Base-by-base conservation (phyloP, 164 flowering plant species). In the Piper betle region DNA sequence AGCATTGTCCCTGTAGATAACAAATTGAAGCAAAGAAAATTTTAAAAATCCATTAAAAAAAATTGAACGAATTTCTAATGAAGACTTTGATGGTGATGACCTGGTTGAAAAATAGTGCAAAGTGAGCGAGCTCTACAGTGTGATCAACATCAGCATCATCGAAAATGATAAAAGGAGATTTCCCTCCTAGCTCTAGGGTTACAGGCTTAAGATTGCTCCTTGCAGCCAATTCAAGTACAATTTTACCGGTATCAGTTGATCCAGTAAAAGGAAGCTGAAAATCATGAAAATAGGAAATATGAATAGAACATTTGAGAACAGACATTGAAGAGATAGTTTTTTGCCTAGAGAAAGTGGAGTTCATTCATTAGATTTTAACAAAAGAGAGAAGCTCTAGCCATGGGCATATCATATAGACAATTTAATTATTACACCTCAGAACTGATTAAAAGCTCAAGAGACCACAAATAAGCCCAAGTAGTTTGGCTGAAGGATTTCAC, bases 111-210 rank as follows among this genome's bases (percentile, higher is more conserved):
- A 90, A 90, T 46, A 87, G 74, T 53, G 97, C 97, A 71, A 78
- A 81, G 59, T 90, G 97, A 20, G 97, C 92, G 65, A 73, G 81
- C 72, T 85, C 96, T 13, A 84, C 97, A 61, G 96, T 95, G 41
- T 74, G 38, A 59, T 87, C 86, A 52, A 90, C 40, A 56, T 90
- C 82, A 61, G 88, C 97, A 79, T 87, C 97, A 64, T 87, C 92
- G 42, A 84, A 87, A 3, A 90, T 72, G 66, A 90, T 90, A 71
- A 87, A 85, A 62, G 97, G 97, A 20, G 97, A 90, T 80, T 90
- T 90, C 52, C 97, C 97, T 59, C 97, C 97, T 62, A 90, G 97
- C 74, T 87, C 97, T 40, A 90, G 62, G 17, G 97, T 84, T 39
- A 87, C 97, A 7, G 82, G 74, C 74, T 91, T 91, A 40, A 25